Evolutionary conservation across 108 stramenopile genomes (phyloP).

Genomic region (Skeletonema potamos): DNA sequence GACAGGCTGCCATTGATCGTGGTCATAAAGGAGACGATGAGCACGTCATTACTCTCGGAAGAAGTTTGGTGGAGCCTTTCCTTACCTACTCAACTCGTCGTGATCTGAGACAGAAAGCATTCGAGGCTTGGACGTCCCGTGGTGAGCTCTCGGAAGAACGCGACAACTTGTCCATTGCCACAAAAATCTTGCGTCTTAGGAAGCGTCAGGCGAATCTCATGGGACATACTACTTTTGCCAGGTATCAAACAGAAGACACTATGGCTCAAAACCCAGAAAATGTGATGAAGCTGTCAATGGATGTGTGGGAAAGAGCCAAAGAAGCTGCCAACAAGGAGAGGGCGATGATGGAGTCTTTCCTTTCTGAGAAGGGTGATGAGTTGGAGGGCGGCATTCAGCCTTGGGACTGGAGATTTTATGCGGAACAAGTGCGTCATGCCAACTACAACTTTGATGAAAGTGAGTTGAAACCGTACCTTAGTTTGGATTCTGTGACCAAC

Average conservation of each 20-base stretch:
- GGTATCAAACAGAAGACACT: conserved; percentile 70
- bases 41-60: conserved; percentile 70
- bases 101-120: conserved; percentile 63
- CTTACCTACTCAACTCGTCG: conserved; percentile 56
- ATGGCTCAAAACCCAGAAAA: conserved; percentile 79
- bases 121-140: conserved; percentile 60
- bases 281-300: conserved; percentile 59
- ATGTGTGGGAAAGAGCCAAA: conserved; percentile 77
- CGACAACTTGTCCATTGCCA: conserved; percentile 63
- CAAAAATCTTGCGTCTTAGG: conserved; percentile 60
- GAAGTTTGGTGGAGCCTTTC: conserved; percentile 79
- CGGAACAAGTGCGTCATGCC: conserved; percentile 65
- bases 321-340: conserved; percentile 68
- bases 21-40: conserved; percentile 48
- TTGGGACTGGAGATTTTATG: conserved; percentile 85
- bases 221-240: conserved; percentile 62
- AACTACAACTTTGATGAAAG: conserved; percentile 77
- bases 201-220: conserved; percentile 58
- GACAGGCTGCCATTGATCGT: conserved; percentile 65
- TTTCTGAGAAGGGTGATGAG: conserved; percentile 44
- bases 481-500: conserved; percentile 58
- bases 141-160: conserved; percentile 61
- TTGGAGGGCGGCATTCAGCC: conserved; percentile 68
- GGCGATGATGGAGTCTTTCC: conserved; percentile 62
- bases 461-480: conserved; percentile 72